phyloP scores from a whole-genome alignment of 148 eudicot species.

The Rheum nobile region DNA sequence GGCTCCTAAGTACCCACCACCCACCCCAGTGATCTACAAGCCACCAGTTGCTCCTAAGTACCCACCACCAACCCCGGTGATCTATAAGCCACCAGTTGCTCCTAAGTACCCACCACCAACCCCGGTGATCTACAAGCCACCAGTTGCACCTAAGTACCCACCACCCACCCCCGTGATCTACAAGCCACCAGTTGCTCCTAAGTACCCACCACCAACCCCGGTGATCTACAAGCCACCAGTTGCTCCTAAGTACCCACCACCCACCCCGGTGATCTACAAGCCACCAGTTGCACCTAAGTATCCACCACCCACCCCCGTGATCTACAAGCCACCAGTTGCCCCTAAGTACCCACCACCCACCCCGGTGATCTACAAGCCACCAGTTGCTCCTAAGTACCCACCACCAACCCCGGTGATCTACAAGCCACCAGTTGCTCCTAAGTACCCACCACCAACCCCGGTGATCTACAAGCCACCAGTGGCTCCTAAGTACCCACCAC shows the following conservation, averaged over 20 bases:
- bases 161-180: conserved; percentile 7
- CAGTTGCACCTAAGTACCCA: conserved; percentile 2
- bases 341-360: conserved; percentile 13
- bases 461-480: conserved; percentile 16
- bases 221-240: background rate
- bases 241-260: conserved; percentile 10
- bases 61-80: conserved; percentile 18
- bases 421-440: background rate
- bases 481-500: conserved; percentile 10
- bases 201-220: background rate
- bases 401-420: background rate
- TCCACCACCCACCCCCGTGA: background rate
- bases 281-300: background rate
- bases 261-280: conserved; percentile 10
- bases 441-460: background rate
- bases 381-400: conserved; percentile 11
- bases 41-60: conserved; percentile 16
- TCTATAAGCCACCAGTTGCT: conserved; percentile 14
- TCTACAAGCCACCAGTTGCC: background rate
- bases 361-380: conserved; percentile 12
- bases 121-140: conserved; percentile 15
- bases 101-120: conserved; percentile 12
- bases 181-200: conserved; percentile 5
- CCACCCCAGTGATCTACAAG: conserved; percentile 6
- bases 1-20: conserved; percentile 12